Evolutionary conservation across 768 basidiomycete genomes (phyloP).

Genomic region (Leccinum aurantiacum): DNA sequence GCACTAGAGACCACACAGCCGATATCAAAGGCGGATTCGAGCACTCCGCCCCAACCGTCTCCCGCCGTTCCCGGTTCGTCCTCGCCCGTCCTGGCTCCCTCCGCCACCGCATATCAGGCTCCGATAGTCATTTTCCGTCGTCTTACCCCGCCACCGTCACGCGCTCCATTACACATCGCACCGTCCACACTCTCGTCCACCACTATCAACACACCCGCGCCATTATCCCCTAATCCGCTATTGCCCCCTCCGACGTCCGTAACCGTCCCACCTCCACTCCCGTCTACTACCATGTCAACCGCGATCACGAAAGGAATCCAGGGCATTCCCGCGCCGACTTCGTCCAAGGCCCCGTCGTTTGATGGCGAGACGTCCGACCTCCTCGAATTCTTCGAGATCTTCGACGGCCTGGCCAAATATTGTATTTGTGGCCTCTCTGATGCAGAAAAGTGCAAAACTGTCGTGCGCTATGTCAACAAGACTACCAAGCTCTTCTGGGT

Average conservation of each 20-base stretch:
- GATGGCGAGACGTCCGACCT: slow-evolving; percentile 1
- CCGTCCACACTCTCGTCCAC: not conserved
- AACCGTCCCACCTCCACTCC: not conserved
- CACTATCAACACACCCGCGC: not conserved
- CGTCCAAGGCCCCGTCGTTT: not conserved
- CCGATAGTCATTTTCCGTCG: not conserved
- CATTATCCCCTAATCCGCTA: not conserved
- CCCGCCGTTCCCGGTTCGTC: not conserved
- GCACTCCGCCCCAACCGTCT: not conserved
- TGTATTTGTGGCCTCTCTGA: not conserved
- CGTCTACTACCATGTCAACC: not conserved
- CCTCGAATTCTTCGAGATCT: slow-evolving; percentile 4
- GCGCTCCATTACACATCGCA: not conserved
- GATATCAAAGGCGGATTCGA: no score
- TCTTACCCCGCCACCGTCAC: not conserved
- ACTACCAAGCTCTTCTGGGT: not conserved
- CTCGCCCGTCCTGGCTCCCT: not conserved
- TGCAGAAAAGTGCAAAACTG: not conserved
- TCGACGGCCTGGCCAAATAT: not conserved
- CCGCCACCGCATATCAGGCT: no score
- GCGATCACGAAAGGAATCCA: not conserved
- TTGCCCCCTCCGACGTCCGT: not conserved
- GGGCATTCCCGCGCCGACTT: not conserved
- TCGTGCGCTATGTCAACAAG: not conserved
- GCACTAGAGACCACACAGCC: no score